These are phyloP conservation scores for Peronospora farinosa DNA, from an alignment of 352 stramenopile species.

Conservation along the genomic window DNA sequence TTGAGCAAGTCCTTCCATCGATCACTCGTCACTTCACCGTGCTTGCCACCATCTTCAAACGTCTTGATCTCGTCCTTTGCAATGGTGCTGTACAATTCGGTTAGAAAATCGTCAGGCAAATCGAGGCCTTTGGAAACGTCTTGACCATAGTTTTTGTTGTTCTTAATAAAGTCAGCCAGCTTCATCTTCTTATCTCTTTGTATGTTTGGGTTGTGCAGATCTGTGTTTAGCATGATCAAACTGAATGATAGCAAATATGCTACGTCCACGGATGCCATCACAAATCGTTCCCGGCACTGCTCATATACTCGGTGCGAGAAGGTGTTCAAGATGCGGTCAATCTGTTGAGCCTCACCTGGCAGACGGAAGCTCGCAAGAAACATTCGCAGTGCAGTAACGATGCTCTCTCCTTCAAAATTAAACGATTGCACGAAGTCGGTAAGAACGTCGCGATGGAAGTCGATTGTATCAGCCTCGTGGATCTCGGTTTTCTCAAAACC, in stretches of 20 bases:
- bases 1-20: conserved; percentile 75
- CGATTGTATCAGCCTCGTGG: conserved; percentile 75
- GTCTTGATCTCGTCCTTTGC: conserved; percentile 74
- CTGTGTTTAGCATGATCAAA: conserved; percentile 87
- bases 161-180: conserved; percentile 79
- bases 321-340: conserved; percentile 81
- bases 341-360: conserved; percentile 82
- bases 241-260: conserved; percentile 87
- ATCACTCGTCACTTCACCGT: conserved; percentile 71
- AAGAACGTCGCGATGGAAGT: conserved; percentile 79
- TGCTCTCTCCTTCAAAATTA: conserved; percentile 71
- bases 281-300: conserved; percentile 76
- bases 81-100: conserved; percentile 68
- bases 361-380: conserved; percentile 82
- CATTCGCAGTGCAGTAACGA: conserved; percentile 71
- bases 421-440: conserved; percentile 70
- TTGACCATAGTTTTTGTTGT: conserved; percentile 87
- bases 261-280: conserved; percentile 86
- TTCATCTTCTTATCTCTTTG: conserved; percentile 83
- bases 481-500: conserved; percentile 65
- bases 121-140: conserved; percentile 72
- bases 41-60: conserved; percentile 70
- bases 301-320: conserved; percentile 83
- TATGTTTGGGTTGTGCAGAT: conserved; percentile 86
- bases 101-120: conserved; percentile 68